Base-by-base conservation (phyloP, 2,329 filamentous ascomycete genomes). In the Alternaria viburni region DNA sequence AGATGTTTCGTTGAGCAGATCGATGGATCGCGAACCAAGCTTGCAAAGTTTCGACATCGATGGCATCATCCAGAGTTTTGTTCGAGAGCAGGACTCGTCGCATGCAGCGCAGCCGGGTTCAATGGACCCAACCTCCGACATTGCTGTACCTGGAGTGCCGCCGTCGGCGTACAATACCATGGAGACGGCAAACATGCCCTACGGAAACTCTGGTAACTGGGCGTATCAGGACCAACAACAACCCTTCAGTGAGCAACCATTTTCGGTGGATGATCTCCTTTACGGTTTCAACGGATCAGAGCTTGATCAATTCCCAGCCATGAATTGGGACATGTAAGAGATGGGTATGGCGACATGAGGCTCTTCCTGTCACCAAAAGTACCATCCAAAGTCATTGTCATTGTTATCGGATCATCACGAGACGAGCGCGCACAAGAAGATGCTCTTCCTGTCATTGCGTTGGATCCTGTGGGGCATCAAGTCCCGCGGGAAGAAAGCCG, bases 61-160 rank as follows among this genome's bases (percentile, higher is more conserved):
- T 54, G 78, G 79, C 43, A 81, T 82, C 32, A 82, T 82, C 15
- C 79, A 80, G 62, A 82, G 80, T 63, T 82, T 82, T 54, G 79
- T 80, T 32, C 74, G 78, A 44, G 71, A 73, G 23, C 59, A 65
- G 36, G 64, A 60, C 43, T 30, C 50, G 9, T 32, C 41, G 8
- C 43, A 54, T 17, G 2, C 6, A 3, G 7, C 7, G 32, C 32
- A 36, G 11, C 30, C 43, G 3, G 46, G 46, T 25, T 17, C 43
- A 41, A 12, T 44, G n/a, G 43, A 43, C 15, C 51, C 52, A 13
- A 4, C 30, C 2, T 13, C 49, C 12, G 26, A 47, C 15, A 3
- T 25, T 13, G 43, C 28, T 23, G 21, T n/a, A 41, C n/a, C 41
- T 19, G 10, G 32, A 36, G 41, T 25, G 21, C 26, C 49, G n/a